Conservation (phyloP, 306 rosid genomes). For the Citrullus amarus region DNA sequence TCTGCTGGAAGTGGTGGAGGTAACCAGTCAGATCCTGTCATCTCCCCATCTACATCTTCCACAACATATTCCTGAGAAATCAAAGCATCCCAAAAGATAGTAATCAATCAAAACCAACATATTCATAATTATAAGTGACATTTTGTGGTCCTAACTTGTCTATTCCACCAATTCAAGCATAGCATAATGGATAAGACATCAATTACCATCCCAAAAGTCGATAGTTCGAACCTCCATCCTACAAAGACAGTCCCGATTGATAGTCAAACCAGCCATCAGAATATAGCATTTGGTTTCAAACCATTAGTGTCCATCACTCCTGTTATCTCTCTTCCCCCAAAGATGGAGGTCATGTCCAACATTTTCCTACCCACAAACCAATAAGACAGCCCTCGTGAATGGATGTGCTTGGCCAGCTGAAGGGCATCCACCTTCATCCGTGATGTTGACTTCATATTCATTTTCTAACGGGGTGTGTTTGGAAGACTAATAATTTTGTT, state of each 20-base stretch:
- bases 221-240: too few species aligned
- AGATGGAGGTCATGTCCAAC: conserved; percentile 3
- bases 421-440: background rate
- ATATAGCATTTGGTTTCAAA: background rate
- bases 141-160: background rate
- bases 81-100: background rate
- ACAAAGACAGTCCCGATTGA: background rate
- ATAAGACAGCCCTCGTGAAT: conserved; percentile 4
- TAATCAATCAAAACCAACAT: background rate
- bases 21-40: conserved; percentile 81
- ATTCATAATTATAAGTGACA: background rate
- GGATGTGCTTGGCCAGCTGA: background rate
- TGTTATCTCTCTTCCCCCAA: background rate
- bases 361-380: background rate
- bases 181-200: background rate
- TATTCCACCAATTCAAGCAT: background rate
- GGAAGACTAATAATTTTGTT: background rate
- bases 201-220: too few species aligned
- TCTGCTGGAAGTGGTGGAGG: conserved; percentile 78
- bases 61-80: conserved; percentile 73
- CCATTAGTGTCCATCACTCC: background rate
- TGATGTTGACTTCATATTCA: background rate
- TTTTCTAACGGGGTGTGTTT: background rate
- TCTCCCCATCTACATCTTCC: conserved; percentile 92
- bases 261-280: background rate